Percentiles rank a stretch among this genome's conserved stretches.
Conservation (phyloP, 1,284 basidiomycete species). For the Malassezia restricta region DNA sequence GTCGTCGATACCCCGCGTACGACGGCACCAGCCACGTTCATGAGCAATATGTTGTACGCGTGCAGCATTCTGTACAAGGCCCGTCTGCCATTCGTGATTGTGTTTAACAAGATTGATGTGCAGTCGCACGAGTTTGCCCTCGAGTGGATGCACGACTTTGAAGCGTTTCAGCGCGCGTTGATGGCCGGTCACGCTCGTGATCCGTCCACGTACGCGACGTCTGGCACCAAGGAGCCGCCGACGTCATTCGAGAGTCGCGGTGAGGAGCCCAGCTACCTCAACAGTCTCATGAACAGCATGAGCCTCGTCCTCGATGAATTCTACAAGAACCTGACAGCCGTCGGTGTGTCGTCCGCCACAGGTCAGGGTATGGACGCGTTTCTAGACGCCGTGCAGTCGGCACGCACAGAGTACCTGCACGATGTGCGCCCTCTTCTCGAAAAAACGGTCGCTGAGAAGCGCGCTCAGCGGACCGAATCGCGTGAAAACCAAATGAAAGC, state of each 20-base stretch:
- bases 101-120: conserved; percentile 98
- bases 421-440: conserved; percentile 85
- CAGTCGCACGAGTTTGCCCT: conserved; percentile 76
- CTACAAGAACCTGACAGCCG: conserved; percentile 86
- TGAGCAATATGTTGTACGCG: conserved; percentile 99
- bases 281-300: conserved; percentile 98
- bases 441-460: conserved; percentile 52
- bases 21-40: conserved; percentile 89
- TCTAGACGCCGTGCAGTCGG: conserved; percentile 76
- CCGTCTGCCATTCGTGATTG: conserved; percentile 86
- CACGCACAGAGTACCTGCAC: conserved; percentile 70
- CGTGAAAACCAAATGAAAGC: conserved; percentile 60
- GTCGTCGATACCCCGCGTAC: conserved; percentile 95
- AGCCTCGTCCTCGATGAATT: conserved; percentile 95
- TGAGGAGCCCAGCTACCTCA: conserved; percentile 93
- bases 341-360: conserved; percentile 89
- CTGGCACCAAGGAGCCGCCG: neutral
- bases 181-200: conserved; percentile 40
- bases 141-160: conserved; percentile 98
- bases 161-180: conserved; percentile 54
- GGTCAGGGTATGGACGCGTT: conserved; percentile 84
- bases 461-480: conserved; percentile 58
- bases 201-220: conserved; percentile 47
- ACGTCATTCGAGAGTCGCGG: conserved; percentile 11
- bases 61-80: conserved; percentile 99